Percentiles rank a stretch among this genome's conserved stretches.
Conservation (phyloP, 345 rosid species). For the Balakata baccata region DNA sequence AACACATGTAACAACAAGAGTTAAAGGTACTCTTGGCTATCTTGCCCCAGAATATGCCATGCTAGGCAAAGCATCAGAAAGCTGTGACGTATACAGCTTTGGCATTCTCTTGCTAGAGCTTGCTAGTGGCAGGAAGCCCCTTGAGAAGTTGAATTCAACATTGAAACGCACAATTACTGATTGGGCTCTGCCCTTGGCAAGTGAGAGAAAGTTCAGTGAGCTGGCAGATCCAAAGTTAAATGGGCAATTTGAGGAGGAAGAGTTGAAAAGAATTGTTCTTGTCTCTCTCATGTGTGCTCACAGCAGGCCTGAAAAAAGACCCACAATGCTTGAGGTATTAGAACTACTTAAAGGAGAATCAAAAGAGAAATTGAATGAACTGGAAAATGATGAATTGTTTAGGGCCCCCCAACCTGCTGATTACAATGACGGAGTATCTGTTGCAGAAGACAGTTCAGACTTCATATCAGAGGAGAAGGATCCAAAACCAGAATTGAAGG, state of each 20-base stretch:
- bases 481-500: slow-evolving; percentile 23
- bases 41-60: slow-evolving; percentile 79
- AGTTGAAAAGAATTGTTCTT: slow-evolving; percentile 48
- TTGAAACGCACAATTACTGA: slow-evolving; percentile 48
- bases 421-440: slow-evolving; percentile 27
- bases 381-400: slow-evolving; percentile 67
- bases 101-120: slow-evolving; percentile 74
- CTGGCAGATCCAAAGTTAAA: slow-evolving; percentile 63
- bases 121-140: slow-evolving; percentile 62
- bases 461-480: slow-evolving; percentile 49
- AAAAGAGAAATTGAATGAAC: slow-evolving; percentile 46
- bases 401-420: slow-evolving; percentile 27
- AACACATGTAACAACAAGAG: slow-evolving; percentile 76
- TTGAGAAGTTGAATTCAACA: slow-evolving; percentile 39
- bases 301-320: slow-evolving; percentile 56
- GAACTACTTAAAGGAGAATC: slow-evolving; percentile 62
- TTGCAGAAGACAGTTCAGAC: slow-evolving; percentile 49
- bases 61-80: slow-evolving; percentile 73
- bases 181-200: slow-evolving; percentile 66
- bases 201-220: slow-evolving; percentile 51
- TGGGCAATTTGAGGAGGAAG: slow-evolving; percentile 53
- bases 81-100: slow-evolving; percentile 82
- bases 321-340: slow-evolving; percentile 61
- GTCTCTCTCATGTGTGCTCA: slow-evolving; percentile 59
- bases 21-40: slow-evolving; percentile 76